A percentile compares a stretch with the other conserved stretches of the same genome.
Evolutionary conservation across 331 rosid genomes (phyloP).

Genomic region (Quercus phellos): DNA sequence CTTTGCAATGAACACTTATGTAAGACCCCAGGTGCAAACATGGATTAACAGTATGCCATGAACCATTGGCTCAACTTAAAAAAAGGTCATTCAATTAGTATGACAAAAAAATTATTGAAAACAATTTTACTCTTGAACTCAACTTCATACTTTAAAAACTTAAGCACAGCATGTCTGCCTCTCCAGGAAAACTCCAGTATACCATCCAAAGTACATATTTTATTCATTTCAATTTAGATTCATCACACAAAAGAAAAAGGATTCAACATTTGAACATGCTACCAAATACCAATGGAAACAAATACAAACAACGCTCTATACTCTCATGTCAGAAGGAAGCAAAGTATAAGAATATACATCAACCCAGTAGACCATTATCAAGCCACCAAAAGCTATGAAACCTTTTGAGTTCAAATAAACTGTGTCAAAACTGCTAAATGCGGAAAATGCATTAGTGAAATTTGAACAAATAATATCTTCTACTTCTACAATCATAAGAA

Average conservation of each 20-base stretch:
- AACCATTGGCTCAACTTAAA: neutral
- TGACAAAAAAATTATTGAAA: too few relatives aligned
- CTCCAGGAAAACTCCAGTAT: neutral
- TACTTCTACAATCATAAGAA: neutral
- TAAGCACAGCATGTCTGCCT: neutral
- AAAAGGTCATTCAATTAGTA: neutral
- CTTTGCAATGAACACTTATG: constrained; percentile 1
- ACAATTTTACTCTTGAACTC: neutral
- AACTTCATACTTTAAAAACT: neutral
- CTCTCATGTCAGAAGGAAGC: neutral
- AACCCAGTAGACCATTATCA: neutral
- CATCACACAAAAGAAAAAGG: neutral
- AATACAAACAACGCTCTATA: neutral
- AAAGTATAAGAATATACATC: neutral
- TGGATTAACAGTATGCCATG: neutral
- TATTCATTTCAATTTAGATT: neutral
- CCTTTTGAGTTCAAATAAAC: neutral
- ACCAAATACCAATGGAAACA: neutral
- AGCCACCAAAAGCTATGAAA: neutral
- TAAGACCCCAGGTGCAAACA: neutral
- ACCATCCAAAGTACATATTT: neutral
- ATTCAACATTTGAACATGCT: neutral
- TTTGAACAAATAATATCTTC: neutral
- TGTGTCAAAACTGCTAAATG: neutral
- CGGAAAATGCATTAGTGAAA: neutral